Evolutionary conservation across 257 asterid species (phyloP).

Genomic region (Marsdenia floribunda): DNA sequence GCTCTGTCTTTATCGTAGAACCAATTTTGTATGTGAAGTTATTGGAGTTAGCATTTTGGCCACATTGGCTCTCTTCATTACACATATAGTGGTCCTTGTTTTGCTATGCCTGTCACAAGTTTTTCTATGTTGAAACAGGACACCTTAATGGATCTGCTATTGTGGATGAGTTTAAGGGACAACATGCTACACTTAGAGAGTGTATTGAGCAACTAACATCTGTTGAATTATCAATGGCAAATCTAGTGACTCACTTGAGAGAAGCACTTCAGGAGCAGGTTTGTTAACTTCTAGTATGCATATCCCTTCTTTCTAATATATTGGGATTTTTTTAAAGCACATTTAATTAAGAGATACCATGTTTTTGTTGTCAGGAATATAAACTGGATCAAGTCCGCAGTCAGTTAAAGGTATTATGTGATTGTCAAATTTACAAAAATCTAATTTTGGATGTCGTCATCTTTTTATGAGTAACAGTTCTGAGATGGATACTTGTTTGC

Average conservation of each 20-base stretch:
- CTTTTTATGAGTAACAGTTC: background rate
- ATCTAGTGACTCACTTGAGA: constrained; percentile 60
- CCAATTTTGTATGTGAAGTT: background rate
- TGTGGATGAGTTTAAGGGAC: constrained; percentile 72
- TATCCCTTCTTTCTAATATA: background rate
- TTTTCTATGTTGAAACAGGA: constrained; percentile 18
- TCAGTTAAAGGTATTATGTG: constrained; percentile 62
- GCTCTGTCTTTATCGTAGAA: background rate
- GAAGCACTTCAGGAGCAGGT: constrained; percentile 92
- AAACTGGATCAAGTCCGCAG: constrained; percentile 76
- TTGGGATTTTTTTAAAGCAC: background rate
- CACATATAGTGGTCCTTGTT: background rate
- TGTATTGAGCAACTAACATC: constrained; percentile 58
- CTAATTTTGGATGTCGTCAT: background rate
- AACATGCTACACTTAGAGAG: constrained; percentile 56
- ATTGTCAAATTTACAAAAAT: background rate
- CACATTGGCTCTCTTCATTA: background rate
- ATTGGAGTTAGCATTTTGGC: background rate
- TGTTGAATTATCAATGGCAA: constrained; percentile 64
- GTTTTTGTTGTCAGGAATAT: constrained; percentile 43
- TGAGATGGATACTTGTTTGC: background rate
- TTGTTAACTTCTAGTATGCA: constrained; percentile 11
- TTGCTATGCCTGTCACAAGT: background rate
- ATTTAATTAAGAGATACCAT: constrained; percentile 19
- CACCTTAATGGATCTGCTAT: constrained; percentile 33